Percentiles rank a stretch among this genome's conserved stretches.
These are phyloP conservation scores for Conidiobolus incongruus DNA, from an alignment of 371 early-diverging fungal species.

Conservation along the genomic window DNA sequence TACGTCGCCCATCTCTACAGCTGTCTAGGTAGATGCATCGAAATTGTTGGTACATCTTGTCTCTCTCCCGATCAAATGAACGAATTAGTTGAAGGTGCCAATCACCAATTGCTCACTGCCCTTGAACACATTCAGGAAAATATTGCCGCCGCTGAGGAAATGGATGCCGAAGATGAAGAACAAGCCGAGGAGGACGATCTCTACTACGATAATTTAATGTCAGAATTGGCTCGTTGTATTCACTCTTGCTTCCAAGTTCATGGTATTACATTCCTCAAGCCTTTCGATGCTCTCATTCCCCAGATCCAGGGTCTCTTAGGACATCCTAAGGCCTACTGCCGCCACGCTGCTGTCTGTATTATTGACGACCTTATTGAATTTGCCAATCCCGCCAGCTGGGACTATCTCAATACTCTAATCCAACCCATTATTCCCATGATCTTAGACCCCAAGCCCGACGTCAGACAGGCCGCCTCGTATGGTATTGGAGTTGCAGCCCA, in stretches of 20 bases:
- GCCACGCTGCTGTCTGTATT: conserved; percentile 78
- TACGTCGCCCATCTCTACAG: conserved; percentile 52
- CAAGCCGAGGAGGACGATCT: conserved; percentile 40
- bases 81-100: no score
- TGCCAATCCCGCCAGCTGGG: conserved; percentile 43
- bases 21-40: conserved; percentile 48
- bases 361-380: conserved; percentile 80
- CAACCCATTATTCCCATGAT: conserved; percentile 33
- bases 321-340: conserved; percentile 23
- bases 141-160: conserved; percentile 35
- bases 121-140: conserved; percentile 42
- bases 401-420: conserved; percentile 47
- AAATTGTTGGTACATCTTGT: conserved; percentile 36
- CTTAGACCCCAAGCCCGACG: conserved; percentile 21
- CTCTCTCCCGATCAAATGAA: conserved; percentile 37
- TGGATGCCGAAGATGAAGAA: conserved; percentile 80
- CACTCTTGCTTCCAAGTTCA: conserved; percentile 50
- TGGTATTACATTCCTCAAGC: conserved; percentile 43
- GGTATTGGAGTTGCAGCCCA: conserved; percentile 76
- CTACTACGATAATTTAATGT: neutral
- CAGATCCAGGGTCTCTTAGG: no score
- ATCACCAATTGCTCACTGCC: no score
- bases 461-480: conserved; percentile 82
- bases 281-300: conserved; percentile 6
- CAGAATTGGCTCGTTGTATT: conserved; percentile 9